Evolutionary conservation across 1,139 yeast species (phyloP), one percentile per base, ranked within the genome.

Genomic region (Saccharomyces hybrid): DNA sequence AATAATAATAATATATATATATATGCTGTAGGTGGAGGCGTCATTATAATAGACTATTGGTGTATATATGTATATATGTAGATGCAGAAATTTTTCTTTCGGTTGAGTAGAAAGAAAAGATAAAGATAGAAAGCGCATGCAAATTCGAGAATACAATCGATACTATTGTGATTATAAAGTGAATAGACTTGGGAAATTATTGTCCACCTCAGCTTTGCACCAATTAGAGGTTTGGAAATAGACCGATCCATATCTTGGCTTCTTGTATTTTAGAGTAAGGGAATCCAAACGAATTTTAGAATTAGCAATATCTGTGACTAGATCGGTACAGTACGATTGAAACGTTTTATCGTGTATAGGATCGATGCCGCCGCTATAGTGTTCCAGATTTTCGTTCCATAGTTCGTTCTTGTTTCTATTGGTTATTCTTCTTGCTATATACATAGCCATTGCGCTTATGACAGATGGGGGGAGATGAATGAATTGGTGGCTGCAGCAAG

Each of bases 371-470:
- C 96, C 96, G 34, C 95, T 83, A 71, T 89, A 91, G 68, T 88
- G 96, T 52, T 82, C 79, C 60, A 89, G 77, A 64, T 89, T 88
- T 13, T 84, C 85, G 67, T 83, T 82, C 93, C 91, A 85, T 9
- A 86, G 82, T 25, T 75, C 70, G 61, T 85, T 78, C 3, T 59
- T 54, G 46, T 58, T 55, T 13, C 56, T 51, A 48, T 79, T 80
- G 62, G 88, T 76, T 69, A 90, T 86, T 61, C 78, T 77, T 62
- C 97, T 78, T n/a, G 97, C 84, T 52, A 90, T 78, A 69, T 80
- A 87, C 96, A 90, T 90, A 47, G 97, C 88, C 55, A 93, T 84
- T 2, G 97, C 97, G 27, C 96, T 82, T 63, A 91, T 81, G 59
- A 84, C 77, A 16, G 96, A 86, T 13, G 97, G 97, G 56, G 80